Base-by-base conservation (phyloP, 768 basidiomycete genomes). In the Fomitopsis pulvina region DNA sequence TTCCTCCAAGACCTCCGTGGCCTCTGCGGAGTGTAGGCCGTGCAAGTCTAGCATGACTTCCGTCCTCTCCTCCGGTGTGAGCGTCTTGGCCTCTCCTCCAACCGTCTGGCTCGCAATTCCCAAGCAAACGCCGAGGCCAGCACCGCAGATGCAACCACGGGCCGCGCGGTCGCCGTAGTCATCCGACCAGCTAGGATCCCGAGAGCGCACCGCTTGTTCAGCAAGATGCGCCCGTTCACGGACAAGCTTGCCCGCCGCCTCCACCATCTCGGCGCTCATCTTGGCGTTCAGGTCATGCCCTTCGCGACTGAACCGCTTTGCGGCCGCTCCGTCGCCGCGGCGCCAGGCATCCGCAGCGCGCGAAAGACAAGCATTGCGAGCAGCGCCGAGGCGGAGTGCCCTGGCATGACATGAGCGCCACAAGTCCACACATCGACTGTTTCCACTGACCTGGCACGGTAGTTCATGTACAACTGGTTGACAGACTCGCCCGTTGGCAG, bases 261-360 rank as follows among this genome's bases (percentile, higher is more conserved):
- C 77, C 8, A 78, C 76, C 76, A 92, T 90, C 71, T 97, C 96
- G 22, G 68, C 71, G 38, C 80, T 74, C 91, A 99, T 96, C 67
- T 89, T 88, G 38, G 80, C 81, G 60, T 98, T 98, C 52, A 96
- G 70, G 37, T 95, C 92, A 58, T 95, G 90, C 1, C 93, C 96
- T 61, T 98, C 94, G 37, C 90, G 74, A 54, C 87, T 90, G 70
- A 95, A 98, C 41, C 92, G 75, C 68, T 97, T 96, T 30, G 96
- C 96, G 0, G 89, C 87, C 0, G 94, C 92, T 2, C 95, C 95
- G 57, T 99, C 96, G 1, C 95, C 94, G 2, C 92, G 78, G 48
- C 91, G 77, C 90, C 92, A 99, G 2, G 94, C 92, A 60, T 96
- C 93, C 2, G 96, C 95, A 11, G 96, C 96, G 39, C 92, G 81